Percentiles rank a stretch among this genome's conserved stretches.
phyloP scores from a whole-genome alignment of 2,329 filamentous ascomycete species.

The Ophiosphaerella korrae region DNA sequence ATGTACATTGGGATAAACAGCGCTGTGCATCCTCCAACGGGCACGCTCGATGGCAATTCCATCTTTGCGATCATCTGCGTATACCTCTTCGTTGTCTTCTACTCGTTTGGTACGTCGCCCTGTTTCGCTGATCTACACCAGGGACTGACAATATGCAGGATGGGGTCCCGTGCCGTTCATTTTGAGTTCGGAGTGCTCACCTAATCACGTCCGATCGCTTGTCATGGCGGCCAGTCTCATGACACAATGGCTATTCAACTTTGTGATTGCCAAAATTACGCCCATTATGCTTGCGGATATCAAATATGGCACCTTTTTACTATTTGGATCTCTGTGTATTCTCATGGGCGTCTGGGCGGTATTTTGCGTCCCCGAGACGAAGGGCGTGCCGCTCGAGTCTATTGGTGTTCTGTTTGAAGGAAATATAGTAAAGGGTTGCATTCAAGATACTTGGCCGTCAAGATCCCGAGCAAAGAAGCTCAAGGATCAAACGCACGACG shows the following conservation, averaged over 20 bases:
- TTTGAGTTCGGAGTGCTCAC: conserved; percentile 49
- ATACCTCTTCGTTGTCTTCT: conserved; percentile 56
- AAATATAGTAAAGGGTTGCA: conserved; percentile 47
- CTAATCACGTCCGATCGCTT: conserved; percentile 49
- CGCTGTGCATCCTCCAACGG: conserved; percentile 42
- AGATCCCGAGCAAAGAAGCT: conserved; percentile 46
- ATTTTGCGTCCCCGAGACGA: conserved; percentile 52
- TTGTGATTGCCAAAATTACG: conserved; percentile 43
- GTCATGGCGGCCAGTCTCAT: conserved; percentile 53
- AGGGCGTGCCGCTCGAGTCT: conserved; percentile 50
- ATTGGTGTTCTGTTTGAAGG: conserved; percentile 51
- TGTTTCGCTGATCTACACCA: background rate
- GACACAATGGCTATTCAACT: conserved; percentile 52
- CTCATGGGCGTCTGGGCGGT: conserved; percentile 51
- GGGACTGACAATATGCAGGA: conserved; percentile 23
- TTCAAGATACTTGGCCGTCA: conserved; percentile 47
- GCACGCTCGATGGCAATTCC: conserved; percentile 42
- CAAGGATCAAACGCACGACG: conserved; percentile 37
- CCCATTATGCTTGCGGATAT: conserved; percentile 52
- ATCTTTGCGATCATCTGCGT: conserved; percentile 59
- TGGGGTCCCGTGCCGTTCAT: conserved; percentile 55
- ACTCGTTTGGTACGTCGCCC: conserved; percentile 45
- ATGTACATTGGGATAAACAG: conserved; percentile 40
- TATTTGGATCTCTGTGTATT: conserved; percentile 50
- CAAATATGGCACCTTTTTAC: conserved; percentile 51